Conservation (phyloP, 225 moss, liverwort and hornwort genomes). For the Marchantia paleacea region DNA sequence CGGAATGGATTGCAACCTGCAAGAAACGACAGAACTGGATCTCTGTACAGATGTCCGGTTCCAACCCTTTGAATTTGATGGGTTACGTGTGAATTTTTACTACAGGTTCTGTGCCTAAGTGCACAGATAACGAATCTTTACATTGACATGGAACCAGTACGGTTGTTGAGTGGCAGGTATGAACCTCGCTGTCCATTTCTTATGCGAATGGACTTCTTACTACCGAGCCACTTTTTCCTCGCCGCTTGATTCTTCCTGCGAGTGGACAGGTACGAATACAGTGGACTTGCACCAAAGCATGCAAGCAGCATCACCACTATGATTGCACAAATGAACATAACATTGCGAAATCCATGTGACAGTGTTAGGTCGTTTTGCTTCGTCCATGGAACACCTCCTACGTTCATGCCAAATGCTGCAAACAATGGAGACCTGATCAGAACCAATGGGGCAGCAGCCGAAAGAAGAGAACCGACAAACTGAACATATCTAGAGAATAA, state of each 20-base stretch:
- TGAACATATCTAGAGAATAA: too few species aligned
- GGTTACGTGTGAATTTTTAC: neutral
- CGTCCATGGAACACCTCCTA: conserved; percentile 95
- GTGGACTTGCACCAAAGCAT: conserved; percentile 64
- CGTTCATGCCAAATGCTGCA: conserved; percentile 93
- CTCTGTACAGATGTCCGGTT: conserved; percentile 14
- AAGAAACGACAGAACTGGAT: neutral
- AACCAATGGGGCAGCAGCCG: too few species aligned
- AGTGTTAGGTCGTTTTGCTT: conserved; percentile 51
- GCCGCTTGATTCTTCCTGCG: conserved; percentile 37
- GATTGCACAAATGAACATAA: conserved; percentile 63
- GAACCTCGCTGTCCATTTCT: conserved; percentile 30
- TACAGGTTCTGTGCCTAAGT: neutral
- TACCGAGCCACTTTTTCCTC: conserved; percentile 40
- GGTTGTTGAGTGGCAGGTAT: conserved; percentile 25
- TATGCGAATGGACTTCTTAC: conserved; percentile 58
- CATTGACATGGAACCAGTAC: neutral
- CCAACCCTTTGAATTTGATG: neutral
- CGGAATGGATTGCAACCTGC: neutral
- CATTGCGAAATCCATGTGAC: conserved; percentile 76
- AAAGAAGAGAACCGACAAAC: too few species aligned
- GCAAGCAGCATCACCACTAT: conserved; percentile 58
- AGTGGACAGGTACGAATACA: conserved; percentile 50
- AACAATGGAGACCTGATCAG: neutral
- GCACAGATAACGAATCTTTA: neutral